A percentile compares a stretch with the other conserved stretches of the same genome.
Conservation (phyloP, 352 stramenopile species). For the Phytophthora quininea region DNA sequence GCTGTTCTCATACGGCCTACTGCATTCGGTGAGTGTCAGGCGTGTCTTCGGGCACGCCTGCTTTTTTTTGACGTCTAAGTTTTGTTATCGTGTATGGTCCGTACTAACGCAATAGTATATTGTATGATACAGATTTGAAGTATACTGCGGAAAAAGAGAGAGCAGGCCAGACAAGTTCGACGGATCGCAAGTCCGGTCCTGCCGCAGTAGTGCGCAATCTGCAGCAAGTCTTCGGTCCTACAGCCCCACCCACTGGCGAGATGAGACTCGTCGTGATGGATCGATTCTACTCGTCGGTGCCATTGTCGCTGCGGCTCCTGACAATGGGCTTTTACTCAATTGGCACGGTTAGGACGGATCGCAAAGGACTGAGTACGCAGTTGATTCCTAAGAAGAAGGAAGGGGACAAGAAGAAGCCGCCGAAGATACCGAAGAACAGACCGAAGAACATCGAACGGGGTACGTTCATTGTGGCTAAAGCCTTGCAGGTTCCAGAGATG, state of each 20-base stretch:
- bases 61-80: not conserved
- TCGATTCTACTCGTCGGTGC: slow-evolving; percentile 13
- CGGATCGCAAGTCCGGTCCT: slow-evolving; percentile 3
- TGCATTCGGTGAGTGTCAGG: slow-evolving; percentile 2
- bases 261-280: slow-evolving; percentile 18
- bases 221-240: slow-evolving; percentile 4
- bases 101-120: not conserved
- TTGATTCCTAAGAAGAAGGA: slow-evolving; percentile 19
- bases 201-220: slow-evolving; percentile 19
- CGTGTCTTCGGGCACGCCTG: not conserved
- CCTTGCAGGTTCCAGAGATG: not conserved
- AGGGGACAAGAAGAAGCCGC: slow-evolving; percentile 5
- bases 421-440: slow-evolving; percentile 20
- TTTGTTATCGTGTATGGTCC: not conserved
- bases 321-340: slow-evolving; percentile 19
- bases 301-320: slow-evolving; percentile 18
- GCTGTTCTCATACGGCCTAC: slow-evolving; percentile 7
- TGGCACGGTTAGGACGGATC: slow-evolving; percentile 11
- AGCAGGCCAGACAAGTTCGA: slow-evolving; percentile 2
- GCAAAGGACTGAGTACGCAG: slow-evolving; percentile 12
- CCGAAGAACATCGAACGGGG: slow-evolving; percentile 7
- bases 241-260: not conserved
- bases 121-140: slow-evolving; percentile 4
- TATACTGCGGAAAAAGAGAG: slow-evolving; percentile 9
- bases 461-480: not conserved